Conservation (phyloP, 768 basidiomycete species). For the Kwoniella sp. region DNA sequence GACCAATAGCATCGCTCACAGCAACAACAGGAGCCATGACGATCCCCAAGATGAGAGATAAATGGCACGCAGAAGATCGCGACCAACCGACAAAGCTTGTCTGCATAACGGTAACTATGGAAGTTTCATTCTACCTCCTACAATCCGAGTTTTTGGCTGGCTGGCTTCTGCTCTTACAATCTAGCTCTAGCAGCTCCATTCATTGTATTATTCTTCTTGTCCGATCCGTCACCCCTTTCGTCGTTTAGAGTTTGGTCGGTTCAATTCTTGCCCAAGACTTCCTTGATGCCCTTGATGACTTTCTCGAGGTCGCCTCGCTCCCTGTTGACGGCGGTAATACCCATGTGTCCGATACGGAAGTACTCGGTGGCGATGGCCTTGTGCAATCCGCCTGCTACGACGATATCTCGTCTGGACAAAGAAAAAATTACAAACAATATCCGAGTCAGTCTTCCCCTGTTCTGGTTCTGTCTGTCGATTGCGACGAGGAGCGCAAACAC, state of each 20-base stretch:
- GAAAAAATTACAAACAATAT: neutral
- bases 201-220: no score
- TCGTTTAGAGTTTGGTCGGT: neutral
- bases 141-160: no score
- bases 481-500: neutral
- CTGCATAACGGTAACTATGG: no score
- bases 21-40: no score
- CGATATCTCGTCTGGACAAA: constrained; percentile 64
- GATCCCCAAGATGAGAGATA: no score
- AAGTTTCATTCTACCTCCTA: no score
- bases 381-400: constrained; percentile 88
- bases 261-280: constrained; percentile 42
- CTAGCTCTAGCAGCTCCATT: constrained; percentile 1
- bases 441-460: no score
- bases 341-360: constrained; percentile 97
- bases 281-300: constrained; percentile 67
- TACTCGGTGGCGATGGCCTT: constrained; percentile 82
- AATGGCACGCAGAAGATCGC: no score
- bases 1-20: no score
- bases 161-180: constrained; percentile 8
- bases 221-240: neutral
- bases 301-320: constrained; percentile 74
- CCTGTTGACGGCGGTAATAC: constrained; percentile 72
- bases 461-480: neutral
- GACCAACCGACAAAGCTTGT: no score